Base-by-base conservation (phyloP, 257 asterid genomes). In the Plantago elongata region DNA sequence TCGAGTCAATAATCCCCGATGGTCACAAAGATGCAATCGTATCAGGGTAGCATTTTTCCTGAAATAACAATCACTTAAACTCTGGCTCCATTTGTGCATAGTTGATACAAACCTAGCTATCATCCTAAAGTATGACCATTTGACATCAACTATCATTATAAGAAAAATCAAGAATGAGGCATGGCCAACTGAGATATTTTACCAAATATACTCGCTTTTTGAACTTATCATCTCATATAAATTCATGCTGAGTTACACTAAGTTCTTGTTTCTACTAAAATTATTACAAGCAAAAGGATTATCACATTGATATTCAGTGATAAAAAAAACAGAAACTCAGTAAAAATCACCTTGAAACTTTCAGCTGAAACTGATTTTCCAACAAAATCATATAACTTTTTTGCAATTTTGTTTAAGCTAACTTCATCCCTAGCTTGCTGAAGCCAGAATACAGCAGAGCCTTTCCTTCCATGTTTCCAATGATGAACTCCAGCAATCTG, bases 391-490 rank as follows among this genome's bases (percentile, higher is more conserved):
- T 84, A 88, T 70, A 91, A 77, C 52, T 81, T 80, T 66, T 83
- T 84, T 48, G 95, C 96, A 73, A 92, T 92, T 75, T 88, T 80
- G 78, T 84, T 86, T 42, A 92, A 72, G 52, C 92, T 89, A 70
- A 78, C 79, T 74, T 86, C 96, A 74, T 92, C 97, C 62, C 64
- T 86, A 73, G 91, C 96, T 78, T 91, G 92, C 83, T 91, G 98
- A 73, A 91, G 95, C 98, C 98, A 92, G 82, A 78, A 84, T 72
- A 91, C 86, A 38, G 93, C 95, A 15, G 87, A 86, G 50, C 96
- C 95, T 80, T 88, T 91, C 77, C 87, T 83, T 55, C 96, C 95
- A 74, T 92, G 96, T 71, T 88, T 92, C 98, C 95, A 92, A 77
- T 80, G 73, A 73, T 88, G 90, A 71, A 92, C 83, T 61, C 97